These are phyloP conservation scores for Cenococcum geophilum DNA, from an alignment of 495 filamentous ascomycete species.

Conservation along the genomic window DNA sequence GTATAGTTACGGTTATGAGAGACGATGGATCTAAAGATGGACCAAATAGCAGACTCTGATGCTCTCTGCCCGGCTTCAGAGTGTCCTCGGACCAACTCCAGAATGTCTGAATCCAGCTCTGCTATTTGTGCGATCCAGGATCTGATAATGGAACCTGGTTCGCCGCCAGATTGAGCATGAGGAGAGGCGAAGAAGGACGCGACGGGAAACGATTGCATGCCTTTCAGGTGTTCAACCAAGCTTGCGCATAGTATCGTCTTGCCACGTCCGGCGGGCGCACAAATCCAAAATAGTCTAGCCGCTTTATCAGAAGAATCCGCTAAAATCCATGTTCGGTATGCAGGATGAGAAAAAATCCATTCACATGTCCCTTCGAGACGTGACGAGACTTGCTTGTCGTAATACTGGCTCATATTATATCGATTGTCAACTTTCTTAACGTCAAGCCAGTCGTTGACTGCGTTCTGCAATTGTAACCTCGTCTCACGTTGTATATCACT, in stretches of 20 bases:
- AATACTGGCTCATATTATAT: not conserved
- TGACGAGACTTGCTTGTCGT: not conserved
- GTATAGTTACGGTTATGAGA: not conserved
- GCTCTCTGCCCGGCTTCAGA: not conserved
- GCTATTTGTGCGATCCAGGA: not conserved
- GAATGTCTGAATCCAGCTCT: not conserved
- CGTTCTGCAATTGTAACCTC: too few species aligned
- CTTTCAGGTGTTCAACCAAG: not conserved
- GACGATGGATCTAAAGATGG: not conserved
- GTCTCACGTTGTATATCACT: too few species aligned
- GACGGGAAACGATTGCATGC: not conserved
- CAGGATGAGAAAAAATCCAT: not conserved
- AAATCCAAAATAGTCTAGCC: not conserved
- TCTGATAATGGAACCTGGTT: not conserved
- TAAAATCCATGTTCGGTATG: not conserved
- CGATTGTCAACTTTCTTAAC: too few species aligned
- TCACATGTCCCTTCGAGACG: not conserved
- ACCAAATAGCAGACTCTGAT: not conserved
- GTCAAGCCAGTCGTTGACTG: not conserved
- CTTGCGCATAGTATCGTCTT: not conserved
- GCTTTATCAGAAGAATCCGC: not conserved
- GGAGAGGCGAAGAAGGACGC: not conserved
- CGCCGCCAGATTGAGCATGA: not conserved
- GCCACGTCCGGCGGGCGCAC: not conserved
- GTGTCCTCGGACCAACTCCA: not conserved